Conservation (phyloP, 805 yeast species). For the Hanseniaspora occidentalis region DNA sequence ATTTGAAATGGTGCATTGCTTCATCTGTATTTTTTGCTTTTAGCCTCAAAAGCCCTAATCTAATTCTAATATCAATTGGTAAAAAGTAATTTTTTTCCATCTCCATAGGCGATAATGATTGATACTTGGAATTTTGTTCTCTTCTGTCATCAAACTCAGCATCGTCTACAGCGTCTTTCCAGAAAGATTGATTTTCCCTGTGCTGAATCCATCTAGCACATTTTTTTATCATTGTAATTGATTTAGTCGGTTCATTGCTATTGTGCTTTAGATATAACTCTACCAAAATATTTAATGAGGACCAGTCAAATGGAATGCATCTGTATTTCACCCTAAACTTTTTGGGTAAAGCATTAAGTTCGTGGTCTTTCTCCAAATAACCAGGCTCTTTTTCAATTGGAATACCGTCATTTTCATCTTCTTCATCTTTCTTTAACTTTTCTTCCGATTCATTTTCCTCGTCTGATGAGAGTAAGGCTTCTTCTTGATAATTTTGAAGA, state of each 20-base stretch:
- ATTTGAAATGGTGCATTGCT: conserved; percentile 57
- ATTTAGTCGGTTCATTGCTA: conserved; percentile 49
- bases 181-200: conserved; percentile 39
- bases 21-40: conserved; percentile 52
- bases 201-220: conserved; percentile 76
- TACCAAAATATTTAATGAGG: conserved; percentile 70
- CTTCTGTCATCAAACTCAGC: conserved; percentile 75
- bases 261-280: conserved; percentile 54
- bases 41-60: conserved; percentile 65
- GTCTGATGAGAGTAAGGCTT: conserved; percentile 22
- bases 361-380: conserved; percentile 11
- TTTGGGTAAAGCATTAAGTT: conserved; percentile 9
- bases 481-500: conserved; percentile 18
- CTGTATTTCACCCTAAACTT: conserved; percentile 18
- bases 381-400: conserved; percentile 12
- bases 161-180: conserved; percentile 44
- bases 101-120: conserved; percentile 25
- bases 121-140: conserved; percentile 32
- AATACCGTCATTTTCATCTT: conserved; percentile 9
- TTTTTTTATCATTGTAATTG: conserved; percentile 50
- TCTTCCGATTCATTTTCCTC: conserved; percentile 17
- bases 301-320: conserved; percentile 66
- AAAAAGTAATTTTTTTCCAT: conserved; percentile 34
- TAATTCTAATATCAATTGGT: conserved; percentile 80
- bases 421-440: conserved; percentile 8